Evolutionary conservation across 176 grass and related monocot species (phyloP).

Genomic region (Eleusine indica): DNA sequence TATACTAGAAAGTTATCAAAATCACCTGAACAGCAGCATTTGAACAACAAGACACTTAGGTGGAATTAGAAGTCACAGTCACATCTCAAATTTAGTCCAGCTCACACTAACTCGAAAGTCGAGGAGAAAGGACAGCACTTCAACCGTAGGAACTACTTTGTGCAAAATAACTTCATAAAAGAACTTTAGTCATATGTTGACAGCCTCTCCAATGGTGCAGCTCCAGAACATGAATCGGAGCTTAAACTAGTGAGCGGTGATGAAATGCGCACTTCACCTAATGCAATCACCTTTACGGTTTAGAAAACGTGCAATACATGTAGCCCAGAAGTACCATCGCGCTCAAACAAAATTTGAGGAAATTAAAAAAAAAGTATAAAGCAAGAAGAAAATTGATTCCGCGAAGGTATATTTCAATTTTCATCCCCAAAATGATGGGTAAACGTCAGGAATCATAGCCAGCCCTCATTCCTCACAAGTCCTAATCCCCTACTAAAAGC

Average conservation of each 20-base stretch:
- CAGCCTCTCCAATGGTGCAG: not conserved
- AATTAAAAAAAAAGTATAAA: not conserved
- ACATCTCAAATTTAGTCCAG: conserved; percentile 24
- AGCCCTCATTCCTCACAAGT: not conserved
- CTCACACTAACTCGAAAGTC: conserved; percentile 18
- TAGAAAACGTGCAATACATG: conserved; percentile 24
- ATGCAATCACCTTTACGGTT: conserved; percentile 11
- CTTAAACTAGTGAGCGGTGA: conserved; percentile 7
- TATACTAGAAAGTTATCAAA: conserved; percentile 5
- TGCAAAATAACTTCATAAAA: conserved; percentile 14
- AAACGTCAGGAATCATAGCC: conserved; percentile 1
- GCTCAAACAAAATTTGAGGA: not conserved
- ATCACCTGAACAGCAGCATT: not conserved
- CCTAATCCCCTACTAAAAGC: conserved; percentile 13
- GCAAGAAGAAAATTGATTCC: not conserved
- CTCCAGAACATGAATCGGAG: not conserved
- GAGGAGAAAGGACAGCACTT: conserved; percentile 36
- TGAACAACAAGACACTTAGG: conserved; percentile 17
- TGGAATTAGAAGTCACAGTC: not conserved
- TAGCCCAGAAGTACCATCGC: conserved; percentile 14
- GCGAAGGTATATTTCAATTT: not conserved
- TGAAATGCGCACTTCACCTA: conserved; percentile 26
- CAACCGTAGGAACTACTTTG: conserved; percentile 28
- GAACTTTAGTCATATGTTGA: not conserved
- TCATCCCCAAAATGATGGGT: not conserved